Base-by-base conservation (phyloP, 352 stramenopile species). In the Phytophthora macrochlamydospora region DNA sequence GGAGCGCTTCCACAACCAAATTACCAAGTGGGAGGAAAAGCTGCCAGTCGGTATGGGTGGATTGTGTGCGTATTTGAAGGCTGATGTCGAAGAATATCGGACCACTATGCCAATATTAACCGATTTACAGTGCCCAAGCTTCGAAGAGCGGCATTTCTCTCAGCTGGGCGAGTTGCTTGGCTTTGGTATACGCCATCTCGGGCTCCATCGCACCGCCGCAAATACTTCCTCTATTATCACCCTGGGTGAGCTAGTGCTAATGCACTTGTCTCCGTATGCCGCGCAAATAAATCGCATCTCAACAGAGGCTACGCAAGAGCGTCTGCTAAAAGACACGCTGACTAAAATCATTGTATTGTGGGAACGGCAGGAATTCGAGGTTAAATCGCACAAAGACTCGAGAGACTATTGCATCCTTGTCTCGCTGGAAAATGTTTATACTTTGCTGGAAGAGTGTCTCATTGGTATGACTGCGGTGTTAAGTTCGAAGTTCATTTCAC, bases 381-480 rank as follows among this genome's bases (percentile, higher is more conserved):
- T 98, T 13, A 91, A 91, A 56, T 49, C 65, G 2, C 96, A 98
- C 78, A 98, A 98, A 54, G 92, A 98, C 49, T 75, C 67, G 5
- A 97, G 96, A 59, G 93, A 97, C 46, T 77, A 92, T 54, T 97
- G 76, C 59, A 79, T 98, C 24, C 71, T 98, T 0, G 77, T 81
- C 0, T 84, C 89, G 29, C 78, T 86, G n/a, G 90, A 92, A 32
- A 80, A 85, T 37, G 76, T 98, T 5, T 86, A 95, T 24, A 77
- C 87, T 6, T 81, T 73, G 31, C 65, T 98, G 7, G 93, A 98
- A 65, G 93, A 98, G 57, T 97, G 90, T 0, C 77, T 98, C 9
- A 87, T 98, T 6, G 96, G 73, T 12, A 89, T 98, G 67, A 96
- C 93, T 5, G 87, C 91, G 6, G 77, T 98, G 6, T 54, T 98